Percentiles rank a stretch among this genome's conserved stretches.
These are phyloP conservation scores for Coprinellus micaceus DNA, from an alignment of 768 basidiomycete species.

Conservation along the genomic window DNA sequence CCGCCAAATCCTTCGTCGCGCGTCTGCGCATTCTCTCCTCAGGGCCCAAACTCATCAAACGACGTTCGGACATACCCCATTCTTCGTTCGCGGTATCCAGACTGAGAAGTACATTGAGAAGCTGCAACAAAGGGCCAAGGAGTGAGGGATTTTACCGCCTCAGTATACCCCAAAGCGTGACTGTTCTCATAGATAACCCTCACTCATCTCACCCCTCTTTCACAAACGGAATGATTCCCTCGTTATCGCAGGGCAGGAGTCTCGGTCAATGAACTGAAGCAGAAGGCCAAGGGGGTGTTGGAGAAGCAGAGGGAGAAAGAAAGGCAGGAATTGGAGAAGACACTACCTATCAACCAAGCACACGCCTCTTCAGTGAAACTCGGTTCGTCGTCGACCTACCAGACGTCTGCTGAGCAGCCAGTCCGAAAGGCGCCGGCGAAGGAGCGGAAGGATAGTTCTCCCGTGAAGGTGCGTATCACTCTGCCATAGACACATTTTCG, in stretches of 20 bases:
- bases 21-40: too few relatives aligned
- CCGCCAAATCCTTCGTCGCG: not conserved
- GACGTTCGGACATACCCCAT: not conserved
- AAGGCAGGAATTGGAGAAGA: slow-evolving; percentile 22
- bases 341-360: slow-evolving; percentile 9
- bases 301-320: slow-evolving; percentile 17
- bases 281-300: slow-evolving; percentile 19
- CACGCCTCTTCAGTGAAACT: not conserved
- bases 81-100: slow-evolving; percentile 2
- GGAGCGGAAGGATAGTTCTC: slow-evolving; percentile 17
- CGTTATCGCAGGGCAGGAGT: slow-evolving; percentile 38
- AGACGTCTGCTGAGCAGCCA: not conserved
- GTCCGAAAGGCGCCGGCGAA: not conserved
- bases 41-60: too few relatives aligned
- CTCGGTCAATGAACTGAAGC: slow-evolving; percentile 25
- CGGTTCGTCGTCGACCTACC: slow-evolving; percentile 1
- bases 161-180: slow-evolving; percentile 9
- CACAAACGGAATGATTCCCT: too few relatives aligned
- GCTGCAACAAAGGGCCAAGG: slow-evolving; percentile 50
- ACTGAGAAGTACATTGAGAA: slow-evolving; percentile 64
- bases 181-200: slow-evolving; percentile 16
- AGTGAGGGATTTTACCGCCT: slow-evolving; percentile 24
- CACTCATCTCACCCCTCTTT: slow-evolving; percentile 5
- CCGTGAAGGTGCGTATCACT: slow-evolving; percentile 19
- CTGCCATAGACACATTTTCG: not conserved